Base-by-base conservation (phyloP, 2,329 filamentous ascomycete genomes). In the Paecilomyces formosus region DNA sequence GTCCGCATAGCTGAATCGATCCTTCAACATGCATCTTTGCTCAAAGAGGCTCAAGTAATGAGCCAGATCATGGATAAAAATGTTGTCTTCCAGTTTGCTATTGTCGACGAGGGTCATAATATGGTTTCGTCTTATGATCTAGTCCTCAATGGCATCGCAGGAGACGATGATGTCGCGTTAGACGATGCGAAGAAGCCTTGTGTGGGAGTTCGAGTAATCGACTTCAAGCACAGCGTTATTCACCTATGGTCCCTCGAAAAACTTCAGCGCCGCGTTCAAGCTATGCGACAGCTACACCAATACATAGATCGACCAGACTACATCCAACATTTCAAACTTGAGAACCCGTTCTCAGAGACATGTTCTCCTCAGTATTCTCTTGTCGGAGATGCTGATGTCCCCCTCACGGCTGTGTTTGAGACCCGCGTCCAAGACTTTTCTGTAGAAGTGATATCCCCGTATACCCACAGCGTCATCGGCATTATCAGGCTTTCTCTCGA, bases 21-120 rank as follows among this genome's bases (percentile, higher is more conserved):
- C 28, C 79, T 99, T 53, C 92, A 96, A 69, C 88, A 96, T 71
- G 93, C 93, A 2, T 86, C 90, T 7, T 85, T 87, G 28, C 75
- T 99, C 59, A 99, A 99, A 72, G 94, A 99, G 74, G 94, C 94
- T 1, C 94, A 99, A 70, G 88, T 99, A 61, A 94, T 99, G 90
- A 96, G 92, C 77, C 93, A 96, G 66, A 90, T 96, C 67, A 89
- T 99, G 78, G 90, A 94, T 65, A 94, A 97, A 72, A 86, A 86
- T 63, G 89, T 97, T 8, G 88, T 93, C 21, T 97, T 99, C 72
- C 94, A 99, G 72, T 99, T 97, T 71, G 88, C 90, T 12, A 87
- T 97, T 58, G 86, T 97, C 31, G 93, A 97, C 67, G 80, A 88
- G 62, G 94, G 94, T 1, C 92, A 99, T 68, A 87, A 86, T 22